Evolutionary conservation across 1,284 basidiomycete species (phyloP).

Genomic region (Marasmius oreades): DNA sequence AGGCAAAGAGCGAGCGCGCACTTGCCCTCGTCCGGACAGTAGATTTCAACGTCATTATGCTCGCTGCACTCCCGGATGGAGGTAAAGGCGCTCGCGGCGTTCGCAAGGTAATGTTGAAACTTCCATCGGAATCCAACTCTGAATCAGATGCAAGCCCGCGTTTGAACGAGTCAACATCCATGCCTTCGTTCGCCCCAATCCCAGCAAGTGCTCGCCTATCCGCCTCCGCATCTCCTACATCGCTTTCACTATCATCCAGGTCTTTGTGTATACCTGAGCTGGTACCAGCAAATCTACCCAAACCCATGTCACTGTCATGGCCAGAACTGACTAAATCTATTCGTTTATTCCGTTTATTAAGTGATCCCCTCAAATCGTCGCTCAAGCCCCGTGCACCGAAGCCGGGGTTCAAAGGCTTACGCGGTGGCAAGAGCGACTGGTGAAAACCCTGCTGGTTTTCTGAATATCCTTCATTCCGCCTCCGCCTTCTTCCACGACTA

Average conservation of each 20-base stretch:
- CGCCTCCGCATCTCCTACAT: constrained; percentile 20
- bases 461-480: constrained; percentile 22
- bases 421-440: constrained; percentile 61
- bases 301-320: constrained; percentile 2
- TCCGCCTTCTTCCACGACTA: constrained; percentile 21
- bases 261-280: background rate
- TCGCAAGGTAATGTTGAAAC: constrained; percentile 61
- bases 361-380: constrained; percentile 33
- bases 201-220: constrained; percentile 16
- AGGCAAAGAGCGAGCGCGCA: constrained; percentile 9
- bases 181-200: constrained; percentile 10
- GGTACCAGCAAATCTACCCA: constrained; percentile 8
- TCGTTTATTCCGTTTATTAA: constrained; percentile 20
- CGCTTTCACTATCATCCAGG: constrained; percentile 9
- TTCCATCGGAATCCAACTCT: constrained; percentile 49
- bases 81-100: constrained; percentile 44
- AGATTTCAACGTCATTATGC: constrained; percentile 9
- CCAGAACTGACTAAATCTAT: background rate
- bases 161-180: constrained; percentile 24
- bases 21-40: constrained; percentile 12
- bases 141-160: constrained; percentile 24
- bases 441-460: constrained; percentile 48
- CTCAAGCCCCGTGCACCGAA: constrained; percentile 51
- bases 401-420: constrained; percentile 55
- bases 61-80: constrained; percentile 12